Percentiles rank a stretch among this genome's conserved stretches.
These are phyloP conservation scores for Ganoderma lucidum DNA, from an alignment of 1,284 basidiomycete genomes.

Conservation along the genomic window DNA sequence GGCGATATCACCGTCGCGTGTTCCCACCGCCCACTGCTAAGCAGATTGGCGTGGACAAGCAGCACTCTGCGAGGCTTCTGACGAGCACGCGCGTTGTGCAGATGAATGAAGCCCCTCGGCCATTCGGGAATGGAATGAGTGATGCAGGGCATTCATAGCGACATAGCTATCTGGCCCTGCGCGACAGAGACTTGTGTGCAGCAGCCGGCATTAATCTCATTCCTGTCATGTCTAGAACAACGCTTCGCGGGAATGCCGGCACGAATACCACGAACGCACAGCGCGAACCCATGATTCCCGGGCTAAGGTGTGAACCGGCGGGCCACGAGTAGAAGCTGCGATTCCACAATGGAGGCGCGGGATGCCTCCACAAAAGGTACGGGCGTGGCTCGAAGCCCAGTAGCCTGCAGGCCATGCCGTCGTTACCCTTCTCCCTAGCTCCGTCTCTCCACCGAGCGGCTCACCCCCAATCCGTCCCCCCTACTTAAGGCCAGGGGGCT, in stretches of 20 bases:
- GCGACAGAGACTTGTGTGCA: conserved; percentile 12
- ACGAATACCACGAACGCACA: background rate
- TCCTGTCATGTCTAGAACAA: conserved; percentile 13
- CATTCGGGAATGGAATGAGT: background rate
- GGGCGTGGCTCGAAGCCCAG: conserved; percentile 18
- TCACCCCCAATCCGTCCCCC: background rate
- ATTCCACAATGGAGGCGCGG: conserved; percentile 12
- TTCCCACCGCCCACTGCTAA: background rate
- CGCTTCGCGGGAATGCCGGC: conserved; percentile 8
- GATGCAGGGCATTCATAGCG: background rate
- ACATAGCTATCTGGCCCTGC: conserved; percentile 2
- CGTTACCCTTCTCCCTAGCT: conserved; percentile 13
- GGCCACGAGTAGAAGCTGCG: conserved; percentile 12
- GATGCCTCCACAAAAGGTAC: conserved; percentile 16
- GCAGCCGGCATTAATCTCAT: conserved; percentile 19
- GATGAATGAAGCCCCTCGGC: background rate
- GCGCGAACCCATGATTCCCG: conserved; percentile 1
- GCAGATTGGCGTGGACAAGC: conserved; percentile 11
- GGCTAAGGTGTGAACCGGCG: conserved; percentile 17
- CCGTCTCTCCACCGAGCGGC: conserved; percentile 20
- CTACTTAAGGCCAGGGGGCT: background rate
- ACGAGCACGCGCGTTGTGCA: background rate
- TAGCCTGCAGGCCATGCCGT: conserved; percentile 9
- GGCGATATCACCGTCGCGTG: conserved; percentile 14
- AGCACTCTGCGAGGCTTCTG: background rate